These are phyloP conservation scores for Austroboletus novae-zelandiae DNA, from an alignment of 1,284 basidiomycete genomes.

Conservation along the genomic window DNA sequence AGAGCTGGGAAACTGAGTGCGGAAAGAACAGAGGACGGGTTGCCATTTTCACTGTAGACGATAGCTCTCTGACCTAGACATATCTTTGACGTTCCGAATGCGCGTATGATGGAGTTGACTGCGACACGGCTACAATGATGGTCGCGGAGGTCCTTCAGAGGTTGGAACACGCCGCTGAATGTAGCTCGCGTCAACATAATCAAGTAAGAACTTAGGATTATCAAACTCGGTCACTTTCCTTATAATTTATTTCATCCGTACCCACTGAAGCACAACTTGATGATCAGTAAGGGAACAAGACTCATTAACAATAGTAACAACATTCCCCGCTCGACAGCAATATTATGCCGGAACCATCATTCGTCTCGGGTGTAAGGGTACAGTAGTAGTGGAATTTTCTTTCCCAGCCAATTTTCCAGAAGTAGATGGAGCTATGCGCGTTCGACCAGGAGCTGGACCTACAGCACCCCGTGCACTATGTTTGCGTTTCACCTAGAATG, in stretches of 20 bases:
- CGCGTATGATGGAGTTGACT: slow-evolving; percentile 7
- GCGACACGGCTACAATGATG: not conserved
- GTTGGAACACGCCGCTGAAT: not conserved
- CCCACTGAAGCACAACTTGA: too few species aligned
- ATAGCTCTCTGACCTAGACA: slow-evolving; percentile 53
- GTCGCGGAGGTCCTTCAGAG: not conserved
- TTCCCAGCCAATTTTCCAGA: slow-evolving; percentile 24
- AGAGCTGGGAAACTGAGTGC: slow-evolving; percentile 52
- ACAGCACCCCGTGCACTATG: slow-evolving; percentile 60
- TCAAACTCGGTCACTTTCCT: too few species aligned
- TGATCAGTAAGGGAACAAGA: too few species aligned
- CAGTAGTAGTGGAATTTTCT: slow-evolving; percentile 19
- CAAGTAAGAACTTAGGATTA: too few species aligned
- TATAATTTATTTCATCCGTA: too few species aligned
- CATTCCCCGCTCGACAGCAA: slow-evolving; percentile 1
- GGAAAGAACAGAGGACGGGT: slow-evolving; percentile 57
- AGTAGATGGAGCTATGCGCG: slow-evolving; percentile 35
- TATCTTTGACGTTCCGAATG: slow-evolving; percentile 21
- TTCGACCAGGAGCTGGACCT: slow-evolving; percentile 55
- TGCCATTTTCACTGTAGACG: slow-evolving; percentile 59
- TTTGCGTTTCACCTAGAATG: slow-evolving; percentile 66
- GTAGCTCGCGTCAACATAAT: too few species aligned
- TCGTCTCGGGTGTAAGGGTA: slow-evolving; percentile 19
- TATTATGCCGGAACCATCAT: slow-evolving; percentile 16
- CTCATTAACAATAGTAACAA: slow-evolving; percentile 9